Evolutionary conservation across 2,329 filamentous ascomycete species (phyloP), one percentile per base, ranked within the genome.

Genomic region (Colletotrichum tropicale): DNA sequence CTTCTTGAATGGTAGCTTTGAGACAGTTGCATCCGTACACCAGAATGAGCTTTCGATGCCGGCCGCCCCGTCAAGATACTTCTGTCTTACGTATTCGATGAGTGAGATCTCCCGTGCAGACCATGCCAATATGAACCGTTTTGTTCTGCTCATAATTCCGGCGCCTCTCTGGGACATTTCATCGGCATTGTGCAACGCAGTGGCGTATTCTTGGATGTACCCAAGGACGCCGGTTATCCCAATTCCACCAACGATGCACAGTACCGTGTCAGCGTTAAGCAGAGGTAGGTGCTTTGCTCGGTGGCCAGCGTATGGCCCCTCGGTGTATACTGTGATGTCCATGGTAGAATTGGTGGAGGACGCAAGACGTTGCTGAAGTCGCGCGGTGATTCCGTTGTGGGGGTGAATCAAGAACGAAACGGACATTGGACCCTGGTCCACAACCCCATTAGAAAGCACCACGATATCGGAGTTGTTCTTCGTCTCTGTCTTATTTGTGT

Each of bases 161-260:
- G 43, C 16, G 32, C 3, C 21, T 43, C 10, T 36, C 21, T 10
- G n/a, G 8, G 32, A 30, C 4, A 24, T 28, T 15, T 48, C 34
- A 12, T 43, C 60, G 24, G 56, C 75, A 16, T 32, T 8, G 6
- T 21, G 24, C 65, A 24, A 30, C 0, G 28, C 34, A 26, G 13
- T 48, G 5, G 62, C 55, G 15, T 73, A 75, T 7, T 58, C 58
- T 4, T 77, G 76, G 6, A 82, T 77, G 18, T 80, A 72, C 3
- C 83, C 80, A 16, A 85, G 73, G 16, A 82, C 76, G 8, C 81
- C 81, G 4, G 81, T 83, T 13, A 85, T 79, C 21, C 82, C 82
- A 1, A 84, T 81, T 7, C 83, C 83, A 15, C 84, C 83, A 1
- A 82, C 82, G 12, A 84, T 80, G 56, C 79, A 81, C 1, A 84